Base-by-base conservation (phyloP, 73 alveolate species). In the Uronychia binucleata region DNA sequence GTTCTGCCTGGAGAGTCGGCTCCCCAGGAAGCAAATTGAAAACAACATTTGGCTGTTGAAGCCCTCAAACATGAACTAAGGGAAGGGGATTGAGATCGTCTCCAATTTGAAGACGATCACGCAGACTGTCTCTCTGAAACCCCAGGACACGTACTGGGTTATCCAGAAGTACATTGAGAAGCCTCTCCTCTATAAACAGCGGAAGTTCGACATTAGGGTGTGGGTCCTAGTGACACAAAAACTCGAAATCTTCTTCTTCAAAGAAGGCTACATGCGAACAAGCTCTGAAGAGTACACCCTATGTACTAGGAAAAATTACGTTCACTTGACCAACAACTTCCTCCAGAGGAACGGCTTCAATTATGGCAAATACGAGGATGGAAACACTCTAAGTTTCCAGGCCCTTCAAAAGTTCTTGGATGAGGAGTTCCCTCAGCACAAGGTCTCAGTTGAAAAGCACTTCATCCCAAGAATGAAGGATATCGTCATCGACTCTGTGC, bases 141-240 rank as follows among this genome's bases (percentile, higher is more conserved):
- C 93, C 25, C 93, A 93, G 57, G 83, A 90, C 46, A 82, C 89
- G n/a, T 92, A 90, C 77, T 96, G 97, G 88, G 98, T 97, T 0
- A 95, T 95, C n/a, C 97, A 97, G 81, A 97, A 97, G 91, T 97
- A 96, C 80, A 89, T 97, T 28, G 99, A 97, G 83, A 97, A 97
- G 78, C 98, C 98, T 28, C 88, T 97, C 81, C 59, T 97, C 14
- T 91, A 95, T 0, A 59, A 90, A 77, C 91, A 94, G 31, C 95
- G 96, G 79, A 95, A 93, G 91, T 97, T 97, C 89, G 99, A 97
- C 84, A 93, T 93, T 26, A 81, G 98, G 79, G 82, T 82, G 58
- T 93, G 98, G 98, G 92, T 93, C 0, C 77, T 93, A 0, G 92
- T 93, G 28, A 79, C 94, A 1, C 82, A 80, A 46, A 46, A 19